Conservation (phyloP, 345 rosid genomes). For the Angophora floribunda region DNA sequence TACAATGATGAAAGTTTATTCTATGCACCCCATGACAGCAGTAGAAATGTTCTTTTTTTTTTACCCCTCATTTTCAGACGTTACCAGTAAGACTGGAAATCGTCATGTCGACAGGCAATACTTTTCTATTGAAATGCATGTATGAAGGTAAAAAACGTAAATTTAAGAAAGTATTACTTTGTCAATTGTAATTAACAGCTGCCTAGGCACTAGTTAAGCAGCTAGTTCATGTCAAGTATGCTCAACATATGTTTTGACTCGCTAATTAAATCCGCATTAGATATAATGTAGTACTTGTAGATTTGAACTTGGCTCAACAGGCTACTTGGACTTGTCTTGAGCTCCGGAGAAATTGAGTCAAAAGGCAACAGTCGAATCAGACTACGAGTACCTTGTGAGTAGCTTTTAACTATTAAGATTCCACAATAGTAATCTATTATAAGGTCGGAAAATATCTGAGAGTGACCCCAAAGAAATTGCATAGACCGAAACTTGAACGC, state of each 20-base stretch:
- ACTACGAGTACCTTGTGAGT: neutral
- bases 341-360: neutral
- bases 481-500: accelerated
- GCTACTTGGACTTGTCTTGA: too few relatives aligned
- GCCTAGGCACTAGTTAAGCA: too few relatives aligned
- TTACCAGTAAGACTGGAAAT: neutral
- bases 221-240: too few relatives aligned
- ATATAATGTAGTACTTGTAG: too few relatives aligned
- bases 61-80: neutral
- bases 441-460: too few relatives aligned
- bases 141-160: too few relatives aligned
- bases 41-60: neutral
- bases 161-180: too few relatives aligned
- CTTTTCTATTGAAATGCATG: neutral
- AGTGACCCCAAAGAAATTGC: too few relatives aligned
- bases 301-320: too few relatives aligned
- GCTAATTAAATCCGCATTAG: too few relatives aligned
- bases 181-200: too few relatives aligned
- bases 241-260: too few relatives aligned
- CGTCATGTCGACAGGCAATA: neutral
- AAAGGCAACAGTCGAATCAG: neutral
- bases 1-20: neutral
- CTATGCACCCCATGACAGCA: neutral
- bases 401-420: neutral
- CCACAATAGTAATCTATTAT: neutral